Evolutionary conservation across 139 green algal species (phyloP).

Genomic region (Prasinococcaceae sp.): DNA sequence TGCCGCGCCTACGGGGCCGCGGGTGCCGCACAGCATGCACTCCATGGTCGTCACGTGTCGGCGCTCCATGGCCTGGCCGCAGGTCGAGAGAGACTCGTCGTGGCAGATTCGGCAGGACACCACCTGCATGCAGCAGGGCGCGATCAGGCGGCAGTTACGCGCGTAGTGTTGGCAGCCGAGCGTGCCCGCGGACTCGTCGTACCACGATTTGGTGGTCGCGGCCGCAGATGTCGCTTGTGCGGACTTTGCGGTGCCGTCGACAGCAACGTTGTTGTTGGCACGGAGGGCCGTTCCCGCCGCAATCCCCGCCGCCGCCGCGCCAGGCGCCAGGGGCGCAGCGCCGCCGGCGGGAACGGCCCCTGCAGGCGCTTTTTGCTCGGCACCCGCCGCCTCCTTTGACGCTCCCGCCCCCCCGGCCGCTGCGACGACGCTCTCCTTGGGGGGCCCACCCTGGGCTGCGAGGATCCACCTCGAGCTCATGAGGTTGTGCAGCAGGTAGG

Average conservation of each 20-base stretch:
- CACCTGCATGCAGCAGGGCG: conserved; percentile 68
- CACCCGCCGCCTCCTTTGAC: no score
- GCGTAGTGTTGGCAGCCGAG: conserved; percentile 53
- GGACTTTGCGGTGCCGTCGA: no score
- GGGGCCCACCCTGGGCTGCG: conserved; percentile 51
- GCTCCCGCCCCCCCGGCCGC: no score
- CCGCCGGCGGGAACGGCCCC: no score
- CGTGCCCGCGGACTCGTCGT: conserved; percentile 28
- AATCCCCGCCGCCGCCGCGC: no score
- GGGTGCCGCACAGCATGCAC: conserved; percentile 93
- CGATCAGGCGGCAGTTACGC: conserved; percentile 52
- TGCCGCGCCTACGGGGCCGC: no score
- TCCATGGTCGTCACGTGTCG: conserved; percentile 22
- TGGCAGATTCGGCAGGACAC: conserved; percentile 83
- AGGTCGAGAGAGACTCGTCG: conserved; percentile 71
- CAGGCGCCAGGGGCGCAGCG: no score
- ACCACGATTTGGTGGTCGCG: background rate
- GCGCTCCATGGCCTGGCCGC: conserved; percentile 71
- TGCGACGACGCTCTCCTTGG: no score
- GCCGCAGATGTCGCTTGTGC: background rate
- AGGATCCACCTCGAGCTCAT: conserved; percentile 94
- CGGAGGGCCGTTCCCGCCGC: no score
- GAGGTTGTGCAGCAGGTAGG: conserved; percentile 95
- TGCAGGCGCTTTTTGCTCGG: no score
- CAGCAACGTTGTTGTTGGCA: no score